These are phyloP conservation scores for Hirsutella minnesotensis DNA, from an alignment of 2,329 filamentous ascomycete genomes.

Conservation along the genomic window DNA sequence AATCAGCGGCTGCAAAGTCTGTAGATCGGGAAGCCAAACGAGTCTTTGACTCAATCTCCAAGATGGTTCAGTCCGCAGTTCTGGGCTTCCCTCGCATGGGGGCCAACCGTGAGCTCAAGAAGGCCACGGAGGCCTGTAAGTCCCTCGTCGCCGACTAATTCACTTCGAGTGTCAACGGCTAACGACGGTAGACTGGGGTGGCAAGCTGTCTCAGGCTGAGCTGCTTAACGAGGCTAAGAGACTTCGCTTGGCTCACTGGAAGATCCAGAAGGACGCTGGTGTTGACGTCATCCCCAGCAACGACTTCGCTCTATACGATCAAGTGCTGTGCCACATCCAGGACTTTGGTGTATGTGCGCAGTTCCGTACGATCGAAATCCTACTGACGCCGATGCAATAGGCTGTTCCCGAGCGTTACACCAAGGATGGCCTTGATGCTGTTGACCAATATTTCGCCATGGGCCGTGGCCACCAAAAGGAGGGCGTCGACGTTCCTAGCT, in stretches of 20 bases:
- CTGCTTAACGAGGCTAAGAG: slow-evolving; percentile 93
- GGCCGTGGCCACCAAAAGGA: slow-evolving; percentile 96
- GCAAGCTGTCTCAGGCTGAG: slow-evolving; percentile 84
- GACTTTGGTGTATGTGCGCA: slow-evolving; percentile 70
- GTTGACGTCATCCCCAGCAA: slow-evolving; percentile 98
- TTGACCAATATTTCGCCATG: slow-evolving; percentile 99
- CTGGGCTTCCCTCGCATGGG: slow-evolving; percentile 99
- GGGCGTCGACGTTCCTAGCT: slow-evolving; percentile 79
- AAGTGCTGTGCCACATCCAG: slow-evolving; percentile 95
- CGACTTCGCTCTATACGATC: slow-evolving; percentile 98
- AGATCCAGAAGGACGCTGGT: slow-evolving; percentile 97
- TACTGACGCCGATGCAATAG: slow-evolving; percentile 26
- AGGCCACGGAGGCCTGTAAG: slow-evolving; percentile 89
- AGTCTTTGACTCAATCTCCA: slow-evolving; percentile 17
- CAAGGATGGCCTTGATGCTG: slow-evolving; percentile 70
- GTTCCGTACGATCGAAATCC: not conserved
- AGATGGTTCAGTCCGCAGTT: slow-evolving; percentile 60
- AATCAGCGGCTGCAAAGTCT: not conserved
- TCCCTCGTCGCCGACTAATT: slow-evolving; percentile 15
- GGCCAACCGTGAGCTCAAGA: slow-evolving; percentile 97
- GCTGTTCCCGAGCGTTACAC: slow-evolving; percentile 89
- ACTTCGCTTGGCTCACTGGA: slow-evolving; percentile 94
- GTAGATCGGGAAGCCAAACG: not conserved
- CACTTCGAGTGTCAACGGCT: slow-evolving; percentile 8
- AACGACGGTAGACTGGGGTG: slow-evolving; percentile 55